Conservation (phyloP, 768 basidiomycete species). For the Mycena rosella region DNA sequence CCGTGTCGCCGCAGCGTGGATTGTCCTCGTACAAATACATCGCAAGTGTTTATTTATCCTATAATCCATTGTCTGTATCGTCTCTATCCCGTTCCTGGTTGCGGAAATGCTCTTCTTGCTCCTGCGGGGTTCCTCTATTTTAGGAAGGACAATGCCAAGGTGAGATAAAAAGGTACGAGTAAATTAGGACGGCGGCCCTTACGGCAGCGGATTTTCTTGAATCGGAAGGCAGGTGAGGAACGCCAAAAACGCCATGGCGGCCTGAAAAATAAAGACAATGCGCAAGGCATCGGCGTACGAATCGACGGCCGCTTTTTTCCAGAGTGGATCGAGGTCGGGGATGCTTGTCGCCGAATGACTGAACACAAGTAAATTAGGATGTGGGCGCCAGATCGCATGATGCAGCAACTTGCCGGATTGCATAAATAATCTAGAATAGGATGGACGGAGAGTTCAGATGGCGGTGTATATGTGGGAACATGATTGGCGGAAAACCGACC, state of each 20-base stretch:
- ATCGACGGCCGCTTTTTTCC: slow-evolving; percentile 73
- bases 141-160: background rate
- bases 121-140: slow-evolving; percentile 70
- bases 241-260: slow-evolving; percentile 72
- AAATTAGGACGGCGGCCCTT: slow-evolving; percentile 37
- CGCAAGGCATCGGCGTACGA: slow-evolving; percentile 86
- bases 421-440: slow-evolving; percentile 76
- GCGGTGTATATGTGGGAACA: slow-evolving; percentile 20
- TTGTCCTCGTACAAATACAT: slow-evolving; percentile 32
- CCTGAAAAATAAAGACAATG: slow-evolving; percentile 87
- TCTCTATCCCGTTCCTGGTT: slow-evolving; percentile 48
- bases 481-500: slow-evolving; percentile 58
- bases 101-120: slow-evolving; percentile 70
- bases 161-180: slow-evolving; percentile 24
- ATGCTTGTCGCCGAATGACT: slow-evolving; percentile 84
- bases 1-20: background rate
- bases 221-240: slow-evolving; percentile 82
- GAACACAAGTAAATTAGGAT: slow-evolving; percentile 15
- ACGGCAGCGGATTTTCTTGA: slow-evolving; percentile 79
- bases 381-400: slow-evolving; percentile 4
- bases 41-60: slow-evolving; percentile 38
- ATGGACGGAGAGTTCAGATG: slow-evolving; percentile 30
- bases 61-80: slow-evolving; percentile 42
- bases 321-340: slow-evolving; percentile 67
- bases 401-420: slow-evolving; percentile 64